Base-by-base conservation (phyloP, 1,284 basidiomycete genomes). In the Meripilus lineatus region DNA sequence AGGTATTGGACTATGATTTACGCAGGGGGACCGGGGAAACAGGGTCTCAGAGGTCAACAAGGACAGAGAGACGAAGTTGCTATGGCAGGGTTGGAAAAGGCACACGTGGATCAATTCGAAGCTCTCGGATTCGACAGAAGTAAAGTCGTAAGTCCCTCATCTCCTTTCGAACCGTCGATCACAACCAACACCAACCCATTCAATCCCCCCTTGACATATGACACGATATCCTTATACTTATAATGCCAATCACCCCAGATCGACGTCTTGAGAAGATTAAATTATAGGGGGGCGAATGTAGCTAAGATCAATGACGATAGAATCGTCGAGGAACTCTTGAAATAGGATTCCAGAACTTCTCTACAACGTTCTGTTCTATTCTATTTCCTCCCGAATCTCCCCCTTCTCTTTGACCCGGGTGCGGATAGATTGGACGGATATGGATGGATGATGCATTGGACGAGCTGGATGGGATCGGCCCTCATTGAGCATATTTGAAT, bases 1-100 rank as follows among this genome's bases (percentile, higher is more conserved):
- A n/a, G 79, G 38, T 94, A 94, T 64, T 99, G 95, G 95, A 90
- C 93, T 2, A 81, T 89, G 58, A 81, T 86, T 25, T 94, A 94
- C 58, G 91, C 90, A 2, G 84, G 83, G 28, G 88, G 84, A 0
- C 79, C 87, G 6, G 70, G 63, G 42, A 69, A 69, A 56, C 62
- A 50, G 11, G 51, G 49, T 17, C 36, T 28, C 8, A 63, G 51
- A 42, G 57, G 44, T 50, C 55, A 63, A 40, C 54, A 24, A 2
- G 55, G 45, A 0, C 41, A 39, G 17, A 47, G 44, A 38, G 84
- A 86, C 53, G 83, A 84, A 52, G 69, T 87, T 14, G 85, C 84
- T 4, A 84, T 89, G 50, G 86, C 85, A 10, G 86, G 86, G 1
- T 66, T 89, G 46, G 81, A 87, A 55, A 69, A 65, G 53, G 81